phyloP scores from a whole-genome alignment of 108 stramenopile species.

The Nitzschia sp. region DNA sequence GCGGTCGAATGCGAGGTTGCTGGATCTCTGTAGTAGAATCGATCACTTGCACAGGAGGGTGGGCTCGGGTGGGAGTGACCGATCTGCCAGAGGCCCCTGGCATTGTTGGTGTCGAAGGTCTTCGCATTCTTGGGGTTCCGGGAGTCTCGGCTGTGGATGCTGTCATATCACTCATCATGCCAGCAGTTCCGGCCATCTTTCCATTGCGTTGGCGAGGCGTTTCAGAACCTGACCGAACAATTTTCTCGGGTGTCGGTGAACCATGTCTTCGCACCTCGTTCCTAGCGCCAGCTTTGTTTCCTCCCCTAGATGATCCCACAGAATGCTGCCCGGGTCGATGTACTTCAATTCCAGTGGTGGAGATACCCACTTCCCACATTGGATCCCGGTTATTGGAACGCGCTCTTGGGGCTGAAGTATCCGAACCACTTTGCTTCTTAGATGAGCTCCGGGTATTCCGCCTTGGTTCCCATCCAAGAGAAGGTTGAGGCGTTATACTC shows the following conservation, averaged over 20 bases:
- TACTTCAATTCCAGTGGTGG: not conserved
- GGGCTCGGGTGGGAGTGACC: slow-evolving; percentile 2
- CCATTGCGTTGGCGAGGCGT: too few species aligned
- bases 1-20: not conserved
- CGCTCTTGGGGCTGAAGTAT: not conserved
- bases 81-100: not conserved
- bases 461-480: too few species aligned
- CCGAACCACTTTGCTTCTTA: too few species aligned
- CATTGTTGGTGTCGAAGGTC: too few species aligned
- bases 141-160: too few species aligned
- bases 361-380: not conserved
- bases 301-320: not conserved
- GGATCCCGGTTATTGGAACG: slow-evolving; percentile 15
- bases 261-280: not conserved
- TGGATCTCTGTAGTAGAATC: too few species aligned
- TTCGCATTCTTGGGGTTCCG: too few species aligned
- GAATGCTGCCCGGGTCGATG: not conserved
- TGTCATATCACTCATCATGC: too few species aligned
- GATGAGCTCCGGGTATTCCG: too few species aligned
- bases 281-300: not conserved
- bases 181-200: too few species aligned
- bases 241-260: not conserved
- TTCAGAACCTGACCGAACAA: not conserved
- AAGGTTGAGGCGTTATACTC: too few species aligned
- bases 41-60: not conserved